These are phyloP conservation scores for Jacaranda mimosifolia DNA, from an alignment of 257 asterid species.

Conservation along the genomic window DNA sequence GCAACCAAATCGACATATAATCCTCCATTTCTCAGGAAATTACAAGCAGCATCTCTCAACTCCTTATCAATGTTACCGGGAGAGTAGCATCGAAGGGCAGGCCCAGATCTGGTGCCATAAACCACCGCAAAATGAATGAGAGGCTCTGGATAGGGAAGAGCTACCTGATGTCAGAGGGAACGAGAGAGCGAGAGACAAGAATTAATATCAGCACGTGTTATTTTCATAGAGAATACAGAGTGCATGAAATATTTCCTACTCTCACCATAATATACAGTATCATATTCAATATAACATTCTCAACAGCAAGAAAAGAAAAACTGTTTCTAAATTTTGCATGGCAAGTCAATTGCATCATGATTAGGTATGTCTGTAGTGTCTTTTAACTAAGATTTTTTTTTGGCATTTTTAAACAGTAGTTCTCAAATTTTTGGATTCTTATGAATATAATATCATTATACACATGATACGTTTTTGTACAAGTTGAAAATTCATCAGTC, in stretches of 20 bases:
- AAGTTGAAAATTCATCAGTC: background rate
- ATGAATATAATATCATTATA: background rate
- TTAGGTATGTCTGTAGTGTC: background rate
- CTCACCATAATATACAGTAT: slow-evolving; percentile 2
- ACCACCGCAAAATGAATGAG: slow-evolving; percentile 83
- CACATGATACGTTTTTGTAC: background rate
- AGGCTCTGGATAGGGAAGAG: slow-evolving; percentile 83
- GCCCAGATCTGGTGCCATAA: slow-evolving; percentile 81
- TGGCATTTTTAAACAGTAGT: background rate
- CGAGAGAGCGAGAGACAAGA: background rate
- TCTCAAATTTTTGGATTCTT: background rate
- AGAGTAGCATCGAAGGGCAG: slow-evolving; percentile 87
- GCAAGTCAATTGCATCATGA: background rate
- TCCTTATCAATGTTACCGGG: slow-evolving; percentile 81
- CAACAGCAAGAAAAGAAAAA: too few species aligned
- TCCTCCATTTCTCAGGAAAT: slow-evolving; percentile 70
- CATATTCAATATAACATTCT: background rate
- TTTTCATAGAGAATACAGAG: background rate
- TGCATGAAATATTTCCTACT: background rate
- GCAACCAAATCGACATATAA: slow-evolving; percentile 61
- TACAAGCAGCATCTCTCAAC: slow-evolving; percentile 68
- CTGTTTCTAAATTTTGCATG: background rate
- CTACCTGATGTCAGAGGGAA: slow-evolving; percentile 53
- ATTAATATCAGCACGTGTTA: background rate
- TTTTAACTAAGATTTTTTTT: background rate